phyloP scores from a whole-genome alignment of 2,329 filamentous ascomycete species.

The Furcasterigmium furcatum region DNA sequence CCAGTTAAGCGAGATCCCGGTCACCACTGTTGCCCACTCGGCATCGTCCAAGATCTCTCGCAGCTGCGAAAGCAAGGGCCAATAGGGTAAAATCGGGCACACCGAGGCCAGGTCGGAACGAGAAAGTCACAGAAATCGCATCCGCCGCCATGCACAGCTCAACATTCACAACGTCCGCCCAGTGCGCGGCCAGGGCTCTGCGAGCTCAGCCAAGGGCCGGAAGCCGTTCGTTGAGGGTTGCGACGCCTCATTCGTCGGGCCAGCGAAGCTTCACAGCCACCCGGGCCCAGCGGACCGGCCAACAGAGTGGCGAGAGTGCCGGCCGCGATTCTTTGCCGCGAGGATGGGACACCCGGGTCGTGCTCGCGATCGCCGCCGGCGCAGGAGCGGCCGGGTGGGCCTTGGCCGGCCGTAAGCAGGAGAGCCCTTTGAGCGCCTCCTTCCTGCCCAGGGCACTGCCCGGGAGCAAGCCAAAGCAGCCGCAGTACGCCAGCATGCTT shows the following conservation, averaged over 20 bases:
- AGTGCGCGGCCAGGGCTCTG: conserved; percentile 5
- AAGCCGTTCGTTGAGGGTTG: conserved; percentile 2
- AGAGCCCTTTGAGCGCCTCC: conserved; percentile 3
- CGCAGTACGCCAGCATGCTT: conserved; percentile 35
- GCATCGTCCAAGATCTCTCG: too few species aligned
- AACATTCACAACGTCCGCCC: conserved; percentile 1
- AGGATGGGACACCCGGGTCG: conserved; percentile 26
- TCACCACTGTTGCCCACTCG: too few species aligned
- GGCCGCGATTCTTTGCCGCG: conserved; percentile 5
- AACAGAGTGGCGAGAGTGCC: not conserved
- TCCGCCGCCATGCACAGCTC: not conserved
- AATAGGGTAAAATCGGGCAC: too few species aligned
- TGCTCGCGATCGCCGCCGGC: conserved; percentile 32
- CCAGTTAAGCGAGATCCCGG: too few species aligned
- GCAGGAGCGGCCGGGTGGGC: conserved; percentile 39
- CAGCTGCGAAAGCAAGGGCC: too few species aligned
- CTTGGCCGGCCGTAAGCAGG: conserved; percentile 23
- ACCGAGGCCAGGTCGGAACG: too few species aligned
- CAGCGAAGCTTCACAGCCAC: conserved; percentile 18
- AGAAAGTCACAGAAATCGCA: too few species aligned
- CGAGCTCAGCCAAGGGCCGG: conserved; percentile 2
- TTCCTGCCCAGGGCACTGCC: conserved; percentile 18
- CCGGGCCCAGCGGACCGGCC: conserved; percentile 10
- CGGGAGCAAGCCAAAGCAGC: conserved; percentile 19
- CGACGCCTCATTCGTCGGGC: conserved; percentile 23